These are phyloP conservation scores for Coemansia sp. DNA, from an alignment of 192 early-diverging fungal species.

Conservation along the genomic window DNA sequence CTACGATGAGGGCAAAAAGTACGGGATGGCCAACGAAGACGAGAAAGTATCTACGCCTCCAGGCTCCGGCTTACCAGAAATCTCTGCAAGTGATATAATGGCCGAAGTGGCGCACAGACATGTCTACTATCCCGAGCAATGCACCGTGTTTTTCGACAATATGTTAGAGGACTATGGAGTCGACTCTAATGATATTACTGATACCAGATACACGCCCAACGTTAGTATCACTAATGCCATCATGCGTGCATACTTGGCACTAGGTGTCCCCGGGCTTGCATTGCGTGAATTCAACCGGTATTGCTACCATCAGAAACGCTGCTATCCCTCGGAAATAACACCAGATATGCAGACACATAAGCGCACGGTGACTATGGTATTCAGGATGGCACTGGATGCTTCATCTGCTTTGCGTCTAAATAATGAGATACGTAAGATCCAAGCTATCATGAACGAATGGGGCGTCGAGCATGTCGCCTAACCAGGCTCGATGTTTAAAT, in stretches of 20 bases:
- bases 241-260: conserved; percentile 37
- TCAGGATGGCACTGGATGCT: conserved; percentile 32
- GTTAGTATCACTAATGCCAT: conserved; percentile 37
- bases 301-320: conserved; percentile 19
- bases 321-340: conserved; percentile 14
- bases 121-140: conserved; percentile 31
- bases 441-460: conserved; percentile 30
- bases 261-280: conserved; percentile 17
- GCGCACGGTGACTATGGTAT: conserved; percentile 14
- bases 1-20: neutral
- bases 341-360: conserved; percentile 16
- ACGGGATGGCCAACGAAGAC: no score
- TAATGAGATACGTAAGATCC: conserved; percentile 6
- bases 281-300: conserved; percentile 44
- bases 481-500: neutral
- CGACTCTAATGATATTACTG: conserved; percentile 2
- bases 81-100: conserved; percentile 1
- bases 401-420: conserved; percentile 7
- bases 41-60: neutral
- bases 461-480: conserved; percentile 3
- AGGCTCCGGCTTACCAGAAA: conserved; percentile 16
- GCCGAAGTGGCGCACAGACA: conserved; percentile 9
- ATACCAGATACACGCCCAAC: conserved; percentile 15
- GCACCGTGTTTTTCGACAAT: conserved; percentile 35
- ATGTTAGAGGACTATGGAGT: conserved; percentile 31